Percentiles rank a stretch among this genome's conserved stretches.
Conservation (phyloP, 805 yeast species). For the Metschnikowia dekortorum region DNA sequence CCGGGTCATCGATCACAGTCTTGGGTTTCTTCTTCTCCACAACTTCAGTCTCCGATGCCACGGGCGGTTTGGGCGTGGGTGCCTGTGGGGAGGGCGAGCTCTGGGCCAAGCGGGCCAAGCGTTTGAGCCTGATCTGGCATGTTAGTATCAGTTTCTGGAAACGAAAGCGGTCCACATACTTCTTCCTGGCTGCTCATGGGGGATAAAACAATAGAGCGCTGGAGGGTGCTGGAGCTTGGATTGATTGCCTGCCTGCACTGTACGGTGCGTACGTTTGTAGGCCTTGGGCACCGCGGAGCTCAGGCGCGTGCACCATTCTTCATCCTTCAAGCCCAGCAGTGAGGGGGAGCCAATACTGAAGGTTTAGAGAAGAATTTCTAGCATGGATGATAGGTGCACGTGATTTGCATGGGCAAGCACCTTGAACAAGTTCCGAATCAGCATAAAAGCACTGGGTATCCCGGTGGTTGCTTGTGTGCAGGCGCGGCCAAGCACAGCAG, state of each 20-base stretch:
- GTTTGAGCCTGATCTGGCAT: slow-evolving; percentile 43
- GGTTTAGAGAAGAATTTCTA: too few relatives aligned
- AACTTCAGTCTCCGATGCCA: not conserved
- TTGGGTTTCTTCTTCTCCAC: slow-evolving; percentile 1
- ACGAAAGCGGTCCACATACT: slow-evolving; percentile 8
- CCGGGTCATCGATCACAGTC: not conserved
- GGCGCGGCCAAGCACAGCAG: too few relatives aligned
- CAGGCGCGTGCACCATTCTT: not conserved
- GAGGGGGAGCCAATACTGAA: too few relatives aligned
- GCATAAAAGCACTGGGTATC: too few relatives aligned
- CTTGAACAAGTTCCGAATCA: too few relatives aligned
- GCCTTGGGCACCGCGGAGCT: not conserved
- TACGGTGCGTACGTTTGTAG: slow-evolving; percentile 1
- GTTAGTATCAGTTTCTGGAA: slow-evolving; percentile 4
- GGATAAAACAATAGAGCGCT: not conserved
- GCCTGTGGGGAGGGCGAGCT: slow-evolving; percentile 6
- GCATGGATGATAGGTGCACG: too few relatives aligned
- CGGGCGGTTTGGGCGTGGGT: not conserved
- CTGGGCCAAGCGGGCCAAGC: slow-evolving; percentile 47
- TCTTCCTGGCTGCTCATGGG: slow-evolving; percentile 17
- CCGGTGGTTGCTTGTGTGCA: too few relatives aligned
- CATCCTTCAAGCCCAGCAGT: too few relatives aligned
- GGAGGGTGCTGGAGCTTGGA: not conserved
- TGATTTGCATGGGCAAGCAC: too few relatives aligned
- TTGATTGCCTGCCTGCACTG: not conserved